These are phyloP conservation scores for Venturia aucupariae DNA, from an alignment of 2,329 filamentous ascomycete genomes.

Conservation along the genomic window DNA sequence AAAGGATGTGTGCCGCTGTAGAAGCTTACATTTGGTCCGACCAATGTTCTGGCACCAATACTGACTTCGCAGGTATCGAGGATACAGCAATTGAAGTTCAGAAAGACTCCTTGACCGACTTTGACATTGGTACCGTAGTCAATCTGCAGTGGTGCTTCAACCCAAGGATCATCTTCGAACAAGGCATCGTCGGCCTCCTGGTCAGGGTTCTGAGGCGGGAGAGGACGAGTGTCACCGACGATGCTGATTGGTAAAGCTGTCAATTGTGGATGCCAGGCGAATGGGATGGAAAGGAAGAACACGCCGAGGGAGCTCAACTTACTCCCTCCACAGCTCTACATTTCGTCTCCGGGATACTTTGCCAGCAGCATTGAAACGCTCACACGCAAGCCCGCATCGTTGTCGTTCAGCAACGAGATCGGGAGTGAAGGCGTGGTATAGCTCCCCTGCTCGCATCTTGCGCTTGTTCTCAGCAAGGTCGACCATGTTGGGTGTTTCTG, in stretches of 20 bases:
- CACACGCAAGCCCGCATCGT: constrained; percentile 53
- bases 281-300: neutral
- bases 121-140: constrained; percentile 73
- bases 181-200: constrained; percentile 55
- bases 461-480: constrained; percentile 26
- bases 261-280: neutral
- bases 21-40: constrained; percentile 70
- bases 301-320: constrained; percentile 27
- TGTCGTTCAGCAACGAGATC: constrained; percentile 55
- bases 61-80: constrained; percentile 68
- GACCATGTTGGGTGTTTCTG: neutral
- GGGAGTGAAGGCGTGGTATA: constrained; percentile 66
- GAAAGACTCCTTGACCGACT: constrained; percentile 60
- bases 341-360: constrained; percentile 51
- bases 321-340: constrained; percentile 65
- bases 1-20: constrained; percentile 69
- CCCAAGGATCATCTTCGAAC: constrained; percentile 57
- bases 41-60: constrained; percentile 66
- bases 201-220: constrained; percentile 51
- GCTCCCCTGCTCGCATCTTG: constrained; percentile 55
- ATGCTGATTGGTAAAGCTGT: constrained; percentile 40
- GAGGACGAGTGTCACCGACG: constrained; percentile 49
- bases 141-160: constrained; percentile 59
- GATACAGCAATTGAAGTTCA: constrained; percentile 68
- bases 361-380: constrained; percentile 54